These are phyloP conservation scores for Blastocladiella emersonii DNA, from an alignment of 371 early-diverging fungal genomes.

Conservation along the genomic window DNA sequence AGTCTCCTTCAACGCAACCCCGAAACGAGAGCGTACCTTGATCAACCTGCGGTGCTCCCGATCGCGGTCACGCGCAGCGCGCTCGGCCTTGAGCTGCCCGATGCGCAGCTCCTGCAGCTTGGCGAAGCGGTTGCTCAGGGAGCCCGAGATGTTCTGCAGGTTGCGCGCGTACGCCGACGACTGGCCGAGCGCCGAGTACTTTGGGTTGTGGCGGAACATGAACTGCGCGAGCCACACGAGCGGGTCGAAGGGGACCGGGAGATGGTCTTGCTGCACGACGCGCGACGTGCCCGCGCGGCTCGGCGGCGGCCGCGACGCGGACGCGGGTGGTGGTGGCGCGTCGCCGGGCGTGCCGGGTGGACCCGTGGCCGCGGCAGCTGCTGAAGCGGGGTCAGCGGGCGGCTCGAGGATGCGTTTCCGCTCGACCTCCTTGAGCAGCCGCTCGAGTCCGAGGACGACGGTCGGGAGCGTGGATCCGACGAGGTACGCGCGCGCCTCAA, in stretches of 20 bases:
- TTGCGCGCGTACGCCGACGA: background rate
- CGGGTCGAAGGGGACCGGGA: background rate
- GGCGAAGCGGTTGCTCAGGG: background rate
- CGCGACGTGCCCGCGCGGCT: background rate
- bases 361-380: background rate
- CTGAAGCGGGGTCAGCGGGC: background rate
- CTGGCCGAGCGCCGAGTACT: background rate
- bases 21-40: background rate
- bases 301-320: background rate
- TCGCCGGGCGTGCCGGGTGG: background rate
- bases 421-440: slow-evolving; percentile 25
- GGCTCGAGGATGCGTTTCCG: background rate
- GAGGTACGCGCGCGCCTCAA: slow-evolving; percentile 30
- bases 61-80: background rate
- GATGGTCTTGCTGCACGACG: background rate
- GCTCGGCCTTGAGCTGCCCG: background rate
- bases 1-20: too few species aligned
- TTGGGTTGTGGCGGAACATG: slow-evolving; percentile 1
- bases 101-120: background rate
- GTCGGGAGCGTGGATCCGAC: slow-evolving; percentile 28
- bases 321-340: background rate
- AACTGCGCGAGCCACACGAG: slow-evolving; percentile 4
- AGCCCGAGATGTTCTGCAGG: background rate
- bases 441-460: slow-evolving; percentile 24
- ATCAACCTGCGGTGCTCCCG: background rate